phyloP scores from a whole-genome alignment of 345 rosid species.

The Trapa bicornis region DNA sequence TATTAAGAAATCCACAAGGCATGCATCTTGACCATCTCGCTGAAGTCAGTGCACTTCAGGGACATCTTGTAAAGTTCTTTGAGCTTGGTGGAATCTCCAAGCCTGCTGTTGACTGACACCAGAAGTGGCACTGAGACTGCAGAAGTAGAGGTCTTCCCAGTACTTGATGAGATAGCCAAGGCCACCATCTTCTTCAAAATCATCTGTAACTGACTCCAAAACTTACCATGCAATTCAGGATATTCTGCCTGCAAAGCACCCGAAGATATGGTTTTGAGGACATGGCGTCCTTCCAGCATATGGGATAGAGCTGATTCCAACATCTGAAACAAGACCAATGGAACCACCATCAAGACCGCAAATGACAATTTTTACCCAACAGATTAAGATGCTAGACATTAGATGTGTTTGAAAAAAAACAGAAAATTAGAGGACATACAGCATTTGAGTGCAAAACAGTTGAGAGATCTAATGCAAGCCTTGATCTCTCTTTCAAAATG shows the following conservation, averaged over 20 bases:
- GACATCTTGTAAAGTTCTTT: conserved; percentile 74
- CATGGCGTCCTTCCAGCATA: conserved; percentile 25
- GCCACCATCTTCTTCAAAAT: conserved; percentile 26
- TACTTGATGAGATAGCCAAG: conserved; percentile 6
- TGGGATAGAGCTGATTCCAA: conserved; percentile 55
- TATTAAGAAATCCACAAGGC: too few relatives aligned
- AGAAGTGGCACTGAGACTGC: conserved; percentile 1
- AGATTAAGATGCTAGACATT: not conserved
- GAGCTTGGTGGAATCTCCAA: conserved; percentile 43
- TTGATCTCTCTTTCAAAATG: conserved; percentile 58
- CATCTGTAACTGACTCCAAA: conserved; percentile 66
- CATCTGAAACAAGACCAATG: conserved; percentile 35
- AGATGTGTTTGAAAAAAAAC: not conserved
- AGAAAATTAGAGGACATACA: conserved; percentile 28
- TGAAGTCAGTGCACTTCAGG: conserved; percentile 37
- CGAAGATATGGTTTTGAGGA: conserved; percentile 19
- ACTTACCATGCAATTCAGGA: conserved; percentile 36
- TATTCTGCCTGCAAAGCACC: conserved; percentile 26
- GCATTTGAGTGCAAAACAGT: conserved; percentile 33
- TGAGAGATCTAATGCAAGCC: conserved; percentile 48
- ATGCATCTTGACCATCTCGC: conserved; percentile 20
- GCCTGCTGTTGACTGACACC: conserved; percentile 12
- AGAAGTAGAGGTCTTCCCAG: conserved; percentile 14
- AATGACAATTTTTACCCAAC: not conserved
- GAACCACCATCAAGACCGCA: not conserved